These are phyloP conservation scores for Ogataea dorogensis DNA, from an alignment of 805 yeast species.

Conservation along the genomic window DNA sequence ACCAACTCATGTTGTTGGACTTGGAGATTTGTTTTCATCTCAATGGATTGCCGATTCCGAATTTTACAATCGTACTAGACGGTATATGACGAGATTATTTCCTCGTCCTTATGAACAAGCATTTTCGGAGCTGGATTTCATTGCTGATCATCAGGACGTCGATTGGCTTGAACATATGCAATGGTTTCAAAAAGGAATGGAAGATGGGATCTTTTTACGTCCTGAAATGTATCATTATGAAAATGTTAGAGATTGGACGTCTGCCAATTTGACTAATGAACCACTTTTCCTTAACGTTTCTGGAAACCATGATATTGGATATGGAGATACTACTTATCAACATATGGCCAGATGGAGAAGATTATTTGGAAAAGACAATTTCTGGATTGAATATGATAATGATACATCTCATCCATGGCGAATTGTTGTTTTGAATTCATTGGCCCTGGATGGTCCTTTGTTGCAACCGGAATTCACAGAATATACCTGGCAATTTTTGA, in stretches of 20 bases:
- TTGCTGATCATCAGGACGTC: conserved; percentile 48
- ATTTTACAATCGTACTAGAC: conserved; percentile 71
- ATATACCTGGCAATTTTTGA: conserved; percentile 72
- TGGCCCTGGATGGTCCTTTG: conserved; percentile 89
- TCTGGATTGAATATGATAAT: conserved; percentile 65
- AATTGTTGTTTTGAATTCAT: conserved; percentile 80
- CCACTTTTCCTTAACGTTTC: conserved; percentile 80
- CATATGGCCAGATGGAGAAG: conserved; percentile 76
- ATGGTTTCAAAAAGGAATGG: conserved; percentile 30
- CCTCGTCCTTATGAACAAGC: conserved; percentile 55
- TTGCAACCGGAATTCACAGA: conserved; percentile 66
- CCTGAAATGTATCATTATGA: conserved; percentile 45
- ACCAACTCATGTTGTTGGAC: conserved; percentile 81
- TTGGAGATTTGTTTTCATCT: conserved; percentile 91
- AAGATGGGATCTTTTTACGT: conserved; percentile 32
- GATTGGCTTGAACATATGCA: conserved; percentile 52
- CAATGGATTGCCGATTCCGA: conserved; percentile 94
- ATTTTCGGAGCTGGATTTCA: conserved; percentile 46
- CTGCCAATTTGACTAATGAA: conserved; percentile 39
- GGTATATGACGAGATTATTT: conserved; percentile 71
- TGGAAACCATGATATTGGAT: conserved; percentile 96
- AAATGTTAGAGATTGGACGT: conserved; percentile 68
- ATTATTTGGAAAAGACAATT: conserved; percentile 84
- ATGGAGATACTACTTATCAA: conserved; percentile 92
- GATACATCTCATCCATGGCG: conserved; percentile 76